These are phyloP conservation scores for Fusarium sp. DNA, from an alignment of 2,329 filamentous ascomycete species.

Conservation along the genomic window DNA sequence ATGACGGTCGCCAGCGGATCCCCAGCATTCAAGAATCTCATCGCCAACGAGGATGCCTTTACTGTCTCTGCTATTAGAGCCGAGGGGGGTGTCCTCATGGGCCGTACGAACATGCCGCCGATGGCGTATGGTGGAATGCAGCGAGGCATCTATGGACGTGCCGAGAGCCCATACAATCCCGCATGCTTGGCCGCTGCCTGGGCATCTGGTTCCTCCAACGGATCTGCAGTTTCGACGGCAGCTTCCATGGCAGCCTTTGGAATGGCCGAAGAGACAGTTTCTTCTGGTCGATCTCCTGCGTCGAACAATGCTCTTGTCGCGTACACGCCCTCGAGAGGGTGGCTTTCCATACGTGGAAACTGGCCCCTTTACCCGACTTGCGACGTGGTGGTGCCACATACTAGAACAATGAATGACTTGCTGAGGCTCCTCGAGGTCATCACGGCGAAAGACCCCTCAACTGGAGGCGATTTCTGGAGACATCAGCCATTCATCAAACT, in stretches of 20 bases:
- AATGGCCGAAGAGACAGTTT: not conserved
- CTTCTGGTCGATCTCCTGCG: not conserved
- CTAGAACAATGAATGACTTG: slow-evolving; percentile 62
- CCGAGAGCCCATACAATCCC: slow-evolving; percentile 67
- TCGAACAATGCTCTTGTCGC: slow-evolving; percentile 49
- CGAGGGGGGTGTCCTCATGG: slow-evolving; percentile 45
- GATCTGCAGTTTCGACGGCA: slow-evolving; percentile 58
- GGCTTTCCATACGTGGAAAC: slow-evolving; percentile 63
- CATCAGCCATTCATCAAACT: not conserved
- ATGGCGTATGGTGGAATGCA: slow-evolving; percentile 71
- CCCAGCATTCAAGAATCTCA: slow-evolving; percentile 62
- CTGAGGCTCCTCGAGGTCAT: slow-evolving; percentile 62
- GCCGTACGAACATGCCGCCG: slow-evolving; percentile 68
- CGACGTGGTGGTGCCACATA: slow-evolving; percentile 65
- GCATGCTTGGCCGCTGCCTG: slow-evolving; percentile 66
- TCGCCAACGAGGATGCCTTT: slow-evolving; percentile 64
- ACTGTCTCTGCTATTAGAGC: slow-evolving; percentile 52
- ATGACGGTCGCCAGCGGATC: slow-evolving; percentile 66
- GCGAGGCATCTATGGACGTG: slow-evolving; percentile 66
- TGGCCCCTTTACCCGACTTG: slow-evolving; percentile 68
- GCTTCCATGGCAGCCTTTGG: not conserved
- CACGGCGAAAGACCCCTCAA: not conserved
- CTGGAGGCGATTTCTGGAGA: not conserved
- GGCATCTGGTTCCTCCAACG: slow-evolving; percentile 69
- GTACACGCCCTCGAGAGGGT: slow-evolving; percentile 66